Conservation (phyloP, 768 basidiomycete genomes). For the Psilocybe subaeruginosa region DNA sequence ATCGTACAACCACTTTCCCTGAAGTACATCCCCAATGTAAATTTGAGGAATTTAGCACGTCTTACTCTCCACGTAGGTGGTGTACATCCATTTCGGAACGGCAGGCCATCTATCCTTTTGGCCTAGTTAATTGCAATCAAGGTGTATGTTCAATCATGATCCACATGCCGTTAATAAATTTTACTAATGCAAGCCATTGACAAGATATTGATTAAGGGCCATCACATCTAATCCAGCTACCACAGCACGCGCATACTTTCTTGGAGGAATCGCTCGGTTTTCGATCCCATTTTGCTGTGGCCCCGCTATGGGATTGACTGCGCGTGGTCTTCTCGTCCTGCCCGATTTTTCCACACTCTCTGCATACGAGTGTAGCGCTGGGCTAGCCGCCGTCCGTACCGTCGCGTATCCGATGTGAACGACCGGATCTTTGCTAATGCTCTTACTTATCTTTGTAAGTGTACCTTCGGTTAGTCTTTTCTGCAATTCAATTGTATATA, state of each 20-base stretch:
- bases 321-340: constrained; percentile 25
- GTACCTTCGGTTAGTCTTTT: constrained; percentile 31
- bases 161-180: background rate
- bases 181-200: background rate
- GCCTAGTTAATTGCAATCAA: constrained; percentile 26
- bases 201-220: constrained; percentile 37
- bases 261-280: constrained; percentile 43
- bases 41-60: background rate
- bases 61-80: too few species aligned
- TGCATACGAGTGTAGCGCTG: constrained; percentile 31
- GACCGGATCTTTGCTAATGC: constrained; percentile 36
- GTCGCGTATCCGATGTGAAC: constrained; percentile 36
- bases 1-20: constrained; percentile 33
- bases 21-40: constrained; percentile 21
- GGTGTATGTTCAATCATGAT: constrained; percentile 5
- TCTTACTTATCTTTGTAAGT: constrained; percentile 37
- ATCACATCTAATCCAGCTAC: constrained; percentile 37
- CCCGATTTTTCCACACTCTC: constrained; percentile 31
- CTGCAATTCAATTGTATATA: background rate
- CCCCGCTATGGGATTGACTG: constrained; percentile 37
- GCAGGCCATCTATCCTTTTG: too few species aligned
- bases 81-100: too few species aligned
- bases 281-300: constrained; percentile 41
- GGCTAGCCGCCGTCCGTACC: constrained; percentile 35
- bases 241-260: constrained; percentile 39